Evolutionary conservation across 2,329 filamentous ascomycete species (phyloP).

Genomic region (Colletotrichum gigasporum): DNA sequence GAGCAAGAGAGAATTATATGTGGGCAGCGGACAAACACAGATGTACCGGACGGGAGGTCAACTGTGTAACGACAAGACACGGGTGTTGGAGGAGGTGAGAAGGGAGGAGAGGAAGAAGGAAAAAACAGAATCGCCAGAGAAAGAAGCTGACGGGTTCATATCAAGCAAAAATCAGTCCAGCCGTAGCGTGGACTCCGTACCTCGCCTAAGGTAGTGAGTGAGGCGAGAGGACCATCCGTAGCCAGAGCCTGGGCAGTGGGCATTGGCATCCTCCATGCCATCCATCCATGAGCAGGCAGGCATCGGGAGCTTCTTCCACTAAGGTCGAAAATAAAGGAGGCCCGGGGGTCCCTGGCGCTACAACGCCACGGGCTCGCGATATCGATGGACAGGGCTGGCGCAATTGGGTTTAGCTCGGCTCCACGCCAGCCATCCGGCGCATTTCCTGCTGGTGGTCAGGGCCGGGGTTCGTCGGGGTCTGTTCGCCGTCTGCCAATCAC

Average conservation of each 20-base stretch:
- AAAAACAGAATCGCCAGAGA: conserved; percentile 7
- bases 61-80: conserved; percentile 23
- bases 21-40: conserved; percentile 9
- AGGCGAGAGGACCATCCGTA: conserved; percentile 1
- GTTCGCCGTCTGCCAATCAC: conserved; percentile 26
- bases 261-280: no score
- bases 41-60: background rate
- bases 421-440: conserved; percentile 33
- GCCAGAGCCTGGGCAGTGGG: conserved; percentile 10
- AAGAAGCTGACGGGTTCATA: conserved; percentile 28
- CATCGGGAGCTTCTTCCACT: conserved; percentile 15
- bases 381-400: conserved; percentile 14
- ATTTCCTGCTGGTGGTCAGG: conserved; percentile 24
- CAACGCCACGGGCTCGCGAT: conserved; percentile 27
- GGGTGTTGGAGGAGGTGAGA: background rate
- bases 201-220: background rate
- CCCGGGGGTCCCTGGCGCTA: conserved; percentile 21
- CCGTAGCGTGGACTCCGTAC: conserved; percentile 12
- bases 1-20: conserved; percentile 12
- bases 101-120: conserved; percentile 4
- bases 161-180: conserved; percentile 26
- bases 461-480: conserved; percentile 15
- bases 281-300: no score
- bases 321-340: conserved; percentile 30
- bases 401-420: conserved; percentile 30